Conservation (phyloP, 2,329 filamentous ascomycete genomes). For the Leptodontidium sp. region DNA sequence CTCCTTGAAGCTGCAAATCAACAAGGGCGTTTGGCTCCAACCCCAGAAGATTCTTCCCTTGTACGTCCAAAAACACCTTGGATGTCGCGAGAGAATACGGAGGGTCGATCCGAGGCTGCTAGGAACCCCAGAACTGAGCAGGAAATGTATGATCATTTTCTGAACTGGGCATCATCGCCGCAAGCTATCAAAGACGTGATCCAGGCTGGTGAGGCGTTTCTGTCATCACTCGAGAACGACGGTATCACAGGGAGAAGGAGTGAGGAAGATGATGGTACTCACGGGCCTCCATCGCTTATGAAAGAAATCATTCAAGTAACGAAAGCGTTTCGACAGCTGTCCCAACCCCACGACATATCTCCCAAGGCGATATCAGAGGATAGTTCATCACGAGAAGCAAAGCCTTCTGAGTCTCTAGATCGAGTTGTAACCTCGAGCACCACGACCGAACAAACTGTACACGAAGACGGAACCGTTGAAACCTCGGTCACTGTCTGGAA, state of each 20-base stretch:
- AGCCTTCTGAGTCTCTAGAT: conserved; percentile 24
- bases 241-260: background rate
- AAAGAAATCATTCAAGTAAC: conserved; percentile 3
- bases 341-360: background rate
- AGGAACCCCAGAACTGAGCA: conserved; percentile 39
- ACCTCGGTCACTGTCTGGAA: conserved; percentile 42
- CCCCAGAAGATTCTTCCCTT: background rate
- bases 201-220: conserved; percentile 18
- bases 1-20: background rate
- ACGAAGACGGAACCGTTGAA: conserved; percentile 42
- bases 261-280: background rate
- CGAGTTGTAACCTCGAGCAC: conserved; percentile 40
- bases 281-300: conserved; percentile 10
- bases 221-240: conserved; percentile 13
- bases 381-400: background rate
- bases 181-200: conserved; percentile 9
- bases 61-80: background rate
- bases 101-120: background rate
- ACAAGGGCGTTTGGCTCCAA: background rate
- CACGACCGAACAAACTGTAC: conserved; percentile 34
- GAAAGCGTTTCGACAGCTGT: conserved; percentile 9
- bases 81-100: background rate
- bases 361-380: background rate
- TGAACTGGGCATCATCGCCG: conserved; percentile 25
- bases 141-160: conserved; percentile 44